These are phyloP conservation scores for Termitomyces sp. DNA, from an alignment of 768 basidiomycete genomes.

Conservation along the genomic window DNA sequence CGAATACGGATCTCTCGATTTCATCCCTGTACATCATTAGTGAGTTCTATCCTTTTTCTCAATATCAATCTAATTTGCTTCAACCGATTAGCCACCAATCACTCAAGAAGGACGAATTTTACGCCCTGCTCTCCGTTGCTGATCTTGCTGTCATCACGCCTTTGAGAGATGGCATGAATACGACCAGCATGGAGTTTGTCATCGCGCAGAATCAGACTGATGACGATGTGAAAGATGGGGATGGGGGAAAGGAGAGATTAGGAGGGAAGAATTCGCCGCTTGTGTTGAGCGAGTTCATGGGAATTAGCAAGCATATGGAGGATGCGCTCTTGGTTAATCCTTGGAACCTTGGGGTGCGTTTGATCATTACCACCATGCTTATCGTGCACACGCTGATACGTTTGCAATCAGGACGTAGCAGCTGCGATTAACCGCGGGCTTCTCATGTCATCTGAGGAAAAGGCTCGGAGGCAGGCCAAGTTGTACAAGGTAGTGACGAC, in stretches of 20 bases:
- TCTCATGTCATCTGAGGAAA: conserved; percentile 74
- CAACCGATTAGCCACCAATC: conserved; percentile 73
- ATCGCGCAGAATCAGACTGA: conserved; percentile 81
- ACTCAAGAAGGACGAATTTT: conserved; percentile 97
- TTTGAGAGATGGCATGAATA: conserved; percentile 98
- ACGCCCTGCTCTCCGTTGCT: conserved; percentile 88
- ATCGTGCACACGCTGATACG: neutral
- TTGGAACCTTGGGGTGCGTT: conserved; percentile 84
- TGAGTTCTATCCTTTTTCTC: conserved; percentile 36
- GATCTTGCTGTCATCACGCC: conserved; percentile 95
- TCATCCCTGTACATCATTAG: conserved; percentile 98
- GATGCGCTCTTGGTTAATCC: conserved; percentile 92
- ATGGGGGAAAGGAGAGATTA: neutral
- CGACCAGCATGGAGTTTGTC: conserved; percentile 96
- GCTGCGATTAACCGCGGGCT: conserved; percentile 88
- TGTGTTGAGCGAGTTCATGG: conserved; percentile 96
- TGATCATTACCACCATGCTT: neutral
- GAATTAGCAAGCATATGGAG: conserved; percentile 88
- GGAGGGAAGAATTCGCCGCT: conserved; percentile 66
- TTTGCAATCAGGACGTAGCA: conserved; percentile 62
- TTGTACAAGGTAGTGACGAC: conserved; percentile 84
- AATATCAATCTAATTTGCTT: neutral
- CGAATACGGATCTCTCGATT: conserved; percentile 90
- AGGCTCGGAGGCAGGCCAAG: conserved; percentile 63
- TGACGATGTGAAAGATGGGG: neutral